Percentiles rank a stretch among this genome's conserved stretches.
phyloP scores from a whole-genome alignment of 1,284 basidiomycete species.

The Sphaerobolus stellatus region DNA sequence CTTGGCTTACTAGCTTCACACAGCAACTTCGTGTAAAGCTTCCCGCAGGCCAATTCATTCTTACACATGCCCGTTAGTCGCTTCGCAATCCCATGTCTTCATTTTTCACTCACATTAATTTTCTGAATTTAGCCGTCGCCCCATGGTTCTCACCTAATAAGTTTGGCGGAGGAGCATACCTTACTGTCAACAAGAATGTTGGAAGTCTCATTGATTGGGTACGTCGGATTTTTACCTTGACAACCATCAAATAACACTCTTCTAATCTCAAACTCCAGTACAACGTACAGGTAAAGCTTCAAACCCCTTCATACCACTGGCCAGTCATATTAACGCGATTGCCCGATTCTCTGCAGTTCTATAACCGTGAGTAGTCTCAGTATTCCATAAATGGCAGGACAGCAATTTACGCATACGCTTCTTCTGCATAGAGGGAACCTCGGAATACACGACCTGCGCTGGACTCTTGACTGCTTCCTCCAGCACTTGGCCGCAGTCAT shows the following conservation, averaged over 20 bases:
- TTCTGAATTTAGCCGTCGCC: conserved; percentile 4
- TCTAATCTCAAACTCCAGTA: conserved; percentile 30
- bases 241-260: background rate
- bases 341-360: conserved; percentile 44
- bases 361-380: conserved; percentile 51
- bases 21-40: conserved; percentile 33
- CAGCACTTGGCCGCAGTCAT: conserved; percentile 10
- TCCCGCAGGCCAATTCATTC: conserved; percentile 34
- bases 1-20: conserved; percentile 9
- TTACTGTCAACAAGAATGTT: conserved; percentile 20
- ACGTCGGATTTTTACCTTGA: background rate
- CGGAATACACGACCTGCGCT: conserved; percentile 57
- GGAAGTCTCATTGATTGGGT: conserved; percentile 25
- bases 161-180: conserved; percentile 19
- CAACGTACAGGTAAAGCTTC: conserved; percentile 41
- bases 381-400: background rate
- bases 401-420: background rate
- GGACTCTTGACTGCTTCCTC: conserved; percentile 50
- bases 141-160: conserved; percentile 12
- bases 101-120: background rate
- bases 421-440: conserved; percentile 45
- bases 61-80: conserved; percentile 40
- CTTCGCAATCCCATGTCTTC: conserved; percentile 12
- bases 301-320: background rate
- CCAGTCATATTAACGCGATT: background rate